Evolutionary conservation across 1,284 basidiomycete species (phyloP), one percentile per base, ranked within the genome.

Genomic region (Malassezia pachydermatis): DNA sequence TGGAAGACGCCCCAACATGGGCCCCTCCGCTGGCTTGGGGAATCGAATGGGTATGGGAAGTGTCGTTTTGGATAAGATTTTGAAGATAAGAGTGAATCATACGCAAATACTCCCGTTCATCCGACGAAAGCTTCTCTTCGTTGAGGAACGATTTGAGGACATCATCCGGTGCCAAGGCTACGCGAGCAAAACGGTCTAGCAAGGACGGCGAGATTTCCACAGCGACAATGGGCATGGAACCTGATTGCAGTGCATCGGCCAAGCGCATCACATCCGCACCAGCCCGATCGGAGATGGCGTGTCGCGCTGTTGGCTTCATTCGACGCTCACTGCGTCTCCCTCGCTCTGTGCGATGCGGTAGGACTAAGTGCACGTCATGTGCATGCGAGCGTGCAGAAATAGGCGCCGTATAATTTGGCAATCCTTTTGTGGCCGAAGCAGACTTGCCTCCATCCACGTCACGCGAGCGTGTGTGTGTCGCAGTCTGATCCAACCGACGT

Each of bases 211-310:
- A 42, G 17, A 69, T 53, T 43, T 69, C 64, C 2, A 67, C 63
- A 14, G 63, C 67, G 16, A 65, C 37, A 22, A 69, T 55, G 14
- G 67, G 62, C 8, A 64, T 40, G n/a, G 55, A 51, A 22, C 63
- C 62, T 9, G 52, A 42, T 13, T 59, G 47, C 16, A 69, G 41
- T 25, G 55, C 49, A 19, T 63, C 61, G 2, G 51, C 58, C 19
- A 66, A 49, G 10, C 59, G 58, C 14, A 50, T 47, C 2, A 59
- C 57, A 32, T 69, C 60, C 5, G 55, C 45, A 5, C 58, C 55
- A 1, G 65, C 67, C 34, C 60, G 58, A 34, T 67, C 60, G 23
- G 65, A 55, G 20, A 66, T 52, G n/a, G 58, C 49, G 22, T 59
- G 58, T 14, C 48, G 53, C 10, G 54, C 51, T 1, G 60, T 56